Base-by-base conservation (phyloP, 306 rosid species). In the Cotoneaster glaucophyllus region DNA sequence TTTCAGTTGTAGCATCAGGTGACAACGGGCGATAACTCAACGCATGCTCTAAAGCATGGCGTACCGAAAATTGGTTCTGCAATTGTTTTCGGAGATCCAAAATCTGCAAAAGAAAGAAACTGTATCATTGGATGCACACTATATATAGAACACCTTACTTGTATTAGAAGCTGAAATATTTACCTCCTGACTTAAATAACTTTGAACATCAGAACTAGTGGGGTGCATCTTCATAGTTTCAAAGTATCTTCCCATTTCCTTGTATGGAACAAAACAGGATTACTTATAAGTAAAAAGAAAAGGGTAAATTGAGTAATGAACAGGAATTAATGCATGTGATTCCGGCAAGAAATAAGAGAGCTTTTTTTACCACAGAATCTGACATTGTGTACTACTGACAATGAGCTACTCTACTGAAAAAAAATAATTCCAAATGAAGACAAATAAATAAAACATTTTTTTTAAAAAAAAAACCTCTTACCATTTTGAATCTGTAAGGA, bases 101-200 rank as follows among this genome's bases (percentile, higher is more conserved):
- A 87, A 92, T 88, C 97, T 94, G 82, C 71, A 78, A 71, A 79
- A 59, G 54, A 66, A 74, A 31, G 67, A 70, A 84, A 76, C n/a
- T 48, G 73, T 69, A 78, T 41, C 39, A 52, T 48, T 39, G 63
- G 37, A 71, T 52, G 57, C 50, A 65, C 15, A 54, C 41, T 7
- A 7, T 37, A 37, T 1, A 37, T 37, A 56, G 66, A 59, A 56
- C 57, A 70, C 52, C 31, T 12, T 12, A 25, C 28, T 26, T 24
- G 65, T 58, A 58, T n/a, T 54, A 54, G 4, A 24, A 29, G 67
- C 68, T 53, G 75, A 71, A 78, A 67, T 66, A 56, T 67, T 44
- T 86, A 91, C 96, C 97, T 92, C 97, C 74, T 82, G 86, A 68
- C 86, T 86, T 86, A 92, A 87, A 74, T 95, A 92, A 81, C 76